These are phyloP conservation scores for Circinella umbellata DNA, from an alignment of 371 early-diverging fungal species.

Conservation along the genomic window DNA sequence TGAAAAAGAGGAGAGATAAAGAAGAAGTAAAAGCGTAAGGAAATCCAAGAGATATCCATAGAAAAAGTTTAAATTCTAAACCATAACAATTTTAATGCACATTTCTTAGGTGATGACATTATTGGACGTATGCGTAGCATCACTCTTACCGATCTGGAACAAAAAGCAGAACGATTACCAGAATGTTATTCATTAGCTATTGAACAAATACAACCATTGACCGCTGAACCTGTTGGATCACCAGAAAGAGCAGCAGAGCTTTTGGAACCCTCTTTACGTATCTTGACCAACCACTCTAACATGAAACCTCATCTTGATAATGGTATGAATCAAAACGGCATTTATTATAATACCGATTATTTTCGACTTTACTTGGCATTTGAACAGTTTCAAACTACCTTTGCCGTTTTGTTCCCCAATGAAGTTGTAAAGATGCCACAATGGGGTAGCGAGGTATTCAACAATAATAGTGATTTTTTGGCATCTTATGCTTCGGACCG, in stretches of 20 bases:
- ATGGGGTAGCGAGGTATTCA: slow-evolving; percentile 12
- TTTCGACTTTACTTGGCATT: slow-evolving; percentile 52
- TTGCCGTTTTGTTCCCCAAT: slow-evolving; percentile 41
- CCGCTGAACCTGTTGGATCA: slow-evolving; percentile 15
- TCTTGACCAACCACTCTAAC: slow-evolving; percentile 44
- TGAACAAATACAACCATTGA: slow-evolving; percentile 16
- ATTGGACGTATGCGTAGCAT: slow-evolving; percentile 44
- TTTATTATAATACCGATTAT: slow-evolving; percentile 58
- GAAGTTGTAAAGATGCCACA: slow-evolving; percentile 27
- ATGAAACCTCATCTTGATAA: slow-evolving; percentile 57
- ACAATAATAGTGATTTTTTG: slow-evolving; percentile 7
- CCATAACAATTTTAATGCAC: background rate
- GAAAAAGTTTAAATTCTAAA: background rate
- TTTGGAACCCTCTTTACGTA: slow-evolving; percentile 38
- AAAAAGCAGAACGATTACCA: slow-evolving; percentile 44
- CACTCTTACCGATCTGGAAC: slow-evolving; percentile 43
- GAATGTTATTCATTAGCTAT: slow-evolving; percentile 42
- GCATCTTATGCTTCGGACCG: slow-evolving; percentile 17
- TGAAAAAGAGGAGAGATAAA: background rate
- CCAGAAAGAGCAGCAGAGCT: slow-evolving; percentile 35
- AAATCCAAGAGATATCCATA: background rate
- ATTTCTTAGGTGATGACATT: slow-evolving; percentile 47
- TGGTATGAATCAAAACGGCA: slow-evolving; percentile 60
- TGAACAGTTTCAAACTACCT: slow-evolving; percentile 50
- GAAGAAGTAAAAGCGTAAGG: background rate